Evolutionary conservation across 2,329 filamentous ascomycete genomes (phyloP).

Genomic region (Grosmannia huntii): DNA sequence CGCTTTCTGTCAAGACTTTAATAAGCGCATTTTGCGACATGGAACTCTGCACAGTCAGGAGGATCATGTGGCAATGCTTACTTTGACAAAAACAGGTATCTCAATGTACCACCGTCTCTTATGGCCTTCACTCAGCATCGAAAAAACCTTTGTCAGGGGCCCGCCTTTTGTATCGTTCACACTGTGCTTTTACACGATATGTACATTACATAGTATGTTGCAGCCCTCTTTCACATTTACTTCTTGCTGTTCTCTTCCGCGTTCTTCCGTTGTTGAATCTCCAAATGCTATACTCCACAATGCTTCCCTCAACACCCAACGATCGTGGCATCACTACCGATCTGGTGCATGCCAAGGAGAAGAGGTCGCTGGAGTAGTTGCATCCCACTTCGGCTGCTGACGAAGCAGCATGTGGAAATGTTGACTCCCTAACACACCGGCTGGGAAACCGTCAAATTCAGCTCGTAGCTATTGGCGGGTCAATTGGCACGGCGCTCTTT

Average conservation of each 20-base stretch:
- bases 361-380: neutral
- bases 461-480: slow-evolving; percentile 45
- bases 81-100: too few relatives aligned
- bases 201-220: neutral
- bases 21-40: too few relatives aligned
- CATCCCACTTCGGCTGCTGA: neutral
- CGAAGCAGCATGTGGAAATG: slow-evolving; percentile 20
- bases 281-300: too few relatives aligned
- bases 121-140: too few relatives aligned
- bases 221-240: too few relatives aligned
- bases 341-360: neutral
- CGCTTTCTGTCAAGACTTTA: too few relatives aligned
- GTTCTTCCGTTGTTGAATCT: too few relatives aligned
- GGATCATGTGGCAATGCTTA: too few relatives aligned
- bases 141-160: neutral
- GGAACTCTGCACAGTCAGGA: too few relatives aligned
- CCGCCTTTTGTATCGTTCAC: neutral
- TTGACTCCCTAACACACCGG: slow-evolving; percentile 27
- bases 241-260: too few relatives aligned
- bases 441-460: slow-evolving; percentile 44
- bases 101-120: too few relatives aligned
- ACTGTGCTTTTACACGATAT: neutral
- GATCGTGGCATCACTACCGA: neutral
- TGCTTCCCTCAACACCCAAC: neutral
- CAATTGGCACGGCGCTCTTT: slow-evolving; percentile 46